Percentiles rank a stretch among this genome's conserved stretches.
phyloP scores from a whole-genome alignment of 2,329 filamentous ascomycete genomes.

The Thermomyces lanuginosus region DNA sequence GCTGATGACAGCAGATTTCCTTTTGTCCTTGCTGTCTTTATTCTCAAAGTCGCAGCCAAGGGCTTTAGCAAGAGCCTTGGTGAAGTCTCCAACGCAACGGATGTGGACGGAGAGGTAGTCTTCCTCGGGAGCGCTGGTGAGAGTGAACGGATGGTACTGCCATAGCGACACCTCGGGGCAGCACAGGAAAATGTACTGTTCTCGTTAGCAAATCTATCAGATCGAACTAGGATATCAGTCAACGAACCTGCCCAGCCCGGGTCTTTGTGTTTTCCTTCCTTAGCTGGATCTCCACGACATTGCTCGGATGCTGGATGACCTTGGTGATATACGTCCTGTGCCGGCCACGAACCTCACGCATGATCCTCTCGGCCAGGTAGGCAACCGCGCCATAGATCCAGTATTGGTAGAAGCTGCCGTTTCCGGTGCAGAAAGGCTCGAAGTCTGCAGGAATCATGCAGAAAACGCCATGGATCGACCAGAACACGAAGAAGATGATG shows the following conservation, averaged over 20 bases:
- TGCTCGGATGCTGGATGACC: slow-evolving; percentile 76
- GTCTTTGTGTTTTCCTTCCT: slow-evolving; percentile 79
- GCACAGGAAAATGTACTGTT: slow-evolving; percentile 67
- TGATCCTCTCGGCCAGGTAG: slow-evolving; percentile 64
- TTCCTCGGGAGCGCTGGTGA: slow-evolving; percentile 76
- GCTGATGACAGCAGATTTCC: slow-evolving; percentile 49
- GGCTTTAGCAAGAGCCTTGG: slow-evolving; percentile 48
- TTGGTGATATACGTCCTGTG: slow-evolving; percentile 80
- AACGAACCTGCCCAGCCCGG: slow-evolving; percentile 47
- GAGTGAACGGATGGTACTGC: slow-evolving; percentile 78
- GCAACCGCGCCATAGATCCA: slow-evolving; percentile 73
- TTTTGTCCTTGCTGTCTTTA: slow-evolving; percentile 14
- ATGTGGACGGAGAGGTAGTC: slow-evolving; percentile 82
- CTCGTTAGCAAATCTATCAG: slow-evolving; percentile 6
- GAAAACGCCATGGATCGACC: slow-evolving; percentile 76
- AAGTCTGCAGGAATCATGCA: slow-evolving; percentile 81
- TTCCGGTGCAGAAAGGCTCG: slow-evolving; percentile 51
- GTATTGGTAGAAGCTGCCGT: slow-evolving; percentile 78
- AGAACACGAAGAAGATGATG: slow-evolving; percentile 76
- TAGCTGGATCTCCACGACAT: slow-evolving; percentile 81
- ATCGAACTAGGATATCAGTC: not conserved
- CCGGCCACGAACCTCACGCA: slow-evolving; percentile 60
- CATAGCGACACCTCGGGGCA: slow-evolving; percentile 73
- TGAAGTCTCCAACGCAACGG: slow-evolving; percentile 70
- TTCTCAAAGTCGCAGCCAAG: slow-evolving; percentile 60